Base-by-base conservation (phyloP, 495 filamentous ascomycete species). In the Trichocladium antarcticum region DNA sequence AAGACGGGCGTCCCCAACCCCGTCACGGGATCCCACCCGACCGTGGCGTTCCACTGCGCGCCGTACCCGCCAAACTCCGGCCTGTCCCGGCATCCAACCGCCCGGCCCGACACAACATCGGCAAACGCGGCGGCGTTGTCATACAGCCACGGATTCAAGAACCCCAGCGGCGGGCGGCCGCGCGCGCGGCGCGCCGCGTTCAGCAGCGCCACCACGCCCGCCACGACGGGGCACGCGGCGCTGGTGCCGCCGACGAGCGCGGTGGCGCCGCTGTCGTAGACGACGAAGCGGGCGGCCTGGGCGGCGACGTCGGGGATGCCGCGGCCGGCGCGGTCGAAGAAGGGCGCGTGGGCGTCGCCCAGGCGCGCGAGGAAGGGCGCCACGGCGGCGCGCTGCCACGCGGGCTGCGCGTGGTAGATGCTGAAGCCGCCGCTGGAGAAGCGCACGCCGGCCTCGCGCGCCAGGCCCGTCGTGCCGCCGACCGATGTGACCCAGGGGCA, bases 401-500 rank as follows among this genome's bases (percentile, higher is more conserved):
- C 49, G 0, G 84, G 82, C 6, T 76, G 75, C 0, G 66, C 41
- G 67, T 80, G 87, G 44, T 75, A 71, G 57, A 82, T 77, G 45
- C 74, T 79, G 71, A 90, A 89, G 12, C 85, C 85, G 15, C 78
- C 75, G 37, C 78, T 82, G 0, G 62, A 66, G 53, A 60, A 64
- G 57, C 74, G 72, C 28, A 64, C 75, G 16, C 75, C 83, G 5
- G 88, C 85, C 11, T 85, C 84, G 5, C 68, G 85, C 84, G 5
- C 68, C n/a, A n/a, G n/a, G 59, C 11, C 74, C 72, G 42, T 73
- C 59, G 46, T 68, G 68, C 0, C 83, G 6, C 85, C 85, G 19
- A 90, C 82, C 0, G 82, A 68, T 4, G 85, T 89, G 3, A 87
- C 79, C 62, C 76, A 89, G 0, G 85, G 84, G 59, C 85, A 89